A percentile compares a stretch with the other conserved stretches of the same genome.
phyloP scores from a whole-genome alignment of 768 basidiomycete species.

The Lentinula edodes region DNA sequence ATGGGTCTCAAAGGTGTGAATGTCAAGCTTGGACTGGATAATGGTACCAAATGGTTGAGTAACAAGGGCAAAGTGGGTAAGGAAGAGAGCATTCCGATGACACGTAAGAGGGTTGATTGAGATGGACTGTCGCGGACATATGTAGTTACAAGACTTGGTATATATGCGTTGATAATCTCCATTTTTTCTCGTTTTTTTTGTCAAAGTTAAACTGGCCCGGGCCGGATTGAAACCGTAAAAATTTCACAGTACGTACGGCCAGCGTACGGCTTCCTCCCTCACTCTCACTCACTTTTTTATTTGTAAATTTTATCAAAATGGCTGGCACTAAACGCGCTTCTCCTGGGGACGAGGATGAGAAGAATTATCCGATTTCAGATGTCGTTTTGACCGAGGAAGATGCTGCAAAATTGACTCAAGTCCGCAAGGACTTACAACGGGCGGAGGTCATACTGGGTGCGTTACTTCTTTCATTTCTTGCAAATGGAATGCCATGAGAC shows the following conservation, averaged over 20 bases:
- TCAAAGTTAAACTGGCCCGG: neutral
- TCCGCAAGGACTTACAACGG: constrained; percentile 67
- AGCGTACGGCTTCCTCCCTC: neutral
- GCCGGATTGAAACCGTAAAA: neutral
- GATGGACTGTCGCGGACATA: neutral
- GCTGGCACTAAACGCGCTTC: constrained; percentile 66
- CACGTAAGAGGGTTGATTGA: neutral
- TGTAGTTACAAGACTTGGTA: neutral
- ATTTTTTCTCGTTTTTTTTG: neutral
- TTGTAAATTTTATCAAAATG: constrained; percentile 19
- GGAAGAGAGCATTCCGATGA: constrained; percentile 20
- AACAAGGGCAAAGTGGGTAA: constrained; percentile 10
- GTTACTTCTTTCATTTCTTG: constrained; percentile 20
- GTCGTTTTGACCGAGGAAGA: constrained; percentile 71
- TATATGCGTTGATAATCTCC: neutral
- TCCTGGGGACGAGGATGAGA: constrained; percentile 74
- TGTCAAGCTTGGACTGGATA: neutral
- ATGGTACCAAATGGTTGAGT: constrained; percentile 15
- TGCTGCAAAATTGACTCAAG: constrained; percentile 56
- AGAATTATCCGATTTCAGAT: constrained; percentile 53
- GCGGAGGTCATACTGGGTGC: constrained; percentile 69
- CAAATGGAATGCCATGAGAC: neutral
- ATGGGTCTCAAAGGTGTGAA: constrained; percentile 49
- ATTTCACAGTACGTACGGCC: neutral
- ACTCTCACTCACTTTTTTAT: constrained; percentile 12